These are phyloP conservation scores for Trapa incisa DNA, from an alignment of 345 rosid species.

Conservation along the genomic window DNA sequence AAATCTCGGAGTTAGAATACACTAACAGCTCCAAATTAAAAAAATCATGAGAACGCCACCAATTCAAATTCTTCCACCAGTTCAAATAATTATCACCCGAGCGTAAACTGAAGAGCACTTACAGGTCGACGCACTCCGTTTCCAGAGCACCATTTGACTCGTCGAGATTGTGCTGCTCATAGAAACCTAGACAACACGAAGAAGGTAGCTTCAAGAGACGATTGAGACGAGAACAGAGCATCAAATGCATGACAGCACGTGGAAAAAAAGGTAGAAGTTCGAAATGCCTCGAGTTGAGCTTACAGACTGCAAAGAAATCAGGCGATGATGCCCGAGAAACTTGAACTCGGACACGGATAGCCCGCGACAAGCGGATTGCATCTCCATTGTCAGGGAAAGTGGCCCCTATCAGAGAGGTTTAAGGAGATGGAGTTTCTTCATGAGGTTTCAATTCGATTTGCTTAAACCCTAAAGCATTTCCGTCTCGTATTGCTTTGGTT, in stretches of 20 bases:
- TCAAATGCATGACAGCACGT: not conserved
- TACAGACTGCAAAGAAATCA: constrained; percentile 19
- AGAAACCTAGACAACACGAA: constrained; percentile 23
- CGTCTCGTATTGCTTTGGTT: no score
- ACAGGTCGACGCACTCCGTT: constrained; percentile 20
- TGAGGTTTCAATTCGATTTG: not conserved
- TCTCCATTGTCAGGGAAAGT: constrained; percentile 17
- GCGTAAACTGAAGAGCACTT: constrained; percentile 1
- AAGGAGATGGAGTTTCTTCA: not conserved
- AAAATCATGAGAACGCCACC: not conserved
- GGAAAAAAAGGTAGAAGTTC: not conserved
- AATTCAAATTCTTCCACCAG: not conserved
- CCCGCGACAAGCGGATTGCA: constrained; percentile 39
- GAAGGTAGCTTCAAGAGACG: not conserved
- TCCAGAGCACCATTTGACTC: constrained; percentile 9
- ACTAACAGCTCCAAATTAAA: not conserved
- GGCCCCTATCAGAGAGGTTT: not conserved
- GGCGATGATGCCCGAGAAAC: constrained; percentile 10
- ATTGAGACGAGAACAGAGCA: not conserved
- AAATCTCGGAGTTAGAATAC: not conserved
- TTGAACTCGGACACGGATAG: constrained; percentile 23
- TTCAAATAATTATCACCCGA: no score
- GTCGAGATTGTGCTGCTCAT: constrained; percentile 13
- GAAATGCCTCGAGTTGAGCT: constrained; percentile 8
- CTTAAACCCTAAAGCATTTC: constrained; percentile 21